Percentiles rank a stretch among this genome's conserved stretches.
These are phyloP conservation scores for Marchantia polymorpha DNA, from an alignment of 225 moss, liverwort and hornwort species.

Conservation along the genomic window DNA sequence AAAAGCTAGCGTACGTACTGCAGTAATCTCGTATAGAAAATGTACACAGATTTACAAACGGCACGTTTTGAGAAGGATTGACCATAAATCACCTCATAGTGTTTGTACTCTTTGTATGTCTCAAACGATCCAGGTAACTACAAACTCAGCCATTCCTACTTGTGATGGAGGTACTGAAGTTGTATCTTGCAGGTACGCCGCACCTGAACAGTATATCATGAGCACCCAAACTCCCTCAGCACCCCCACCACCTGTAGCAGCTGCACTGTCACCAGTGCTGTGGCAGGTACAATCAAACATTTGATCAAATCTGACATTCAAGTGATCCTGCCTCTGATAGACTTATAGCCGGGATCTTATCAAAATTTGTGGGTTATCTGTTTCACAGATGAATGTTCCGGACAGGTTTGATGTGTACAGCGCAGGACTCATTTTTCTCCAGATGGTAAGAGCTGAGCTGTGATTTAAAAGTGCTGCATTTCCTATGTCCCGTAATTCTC, in stretches of 20 bases:
- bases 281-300: constrained; percentile 51
- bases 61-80: too few relatives aligned
- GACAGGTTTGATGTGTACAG: constrained; percentile 96
- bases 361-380: not conserved
- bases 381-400: constrained; percentile 84
- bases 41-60: too few relatives aligned
- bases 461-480: not conserved
- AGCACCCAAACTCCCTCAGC: constrained; percentile 98
- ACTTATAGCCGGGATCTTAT: constrained; percentile 13
- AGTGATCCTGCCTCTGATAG: too few relatives aligned
- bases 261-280: constrained; percentile 88
- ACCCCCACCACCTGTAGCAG: constrained; percentile 80
- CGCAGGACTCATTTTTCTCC: constrained; percentile 83
- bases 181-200: constrained; percentile 59
- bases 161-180: not conserved
- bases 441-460: constrained; percentile 51
- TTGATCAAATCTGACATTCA: too few relatives aligned
- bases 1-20: too few relatives aligned
- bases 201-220: constrained; percentile 99
- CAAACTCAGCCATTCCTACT: not conserved
- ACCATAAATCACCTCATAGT: not conserved
- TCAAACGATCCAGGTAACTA: not conserved
- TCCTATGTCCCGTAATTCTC: not conserved
- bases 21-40: too few relatives aligned
- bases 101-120: not conserved